These are phyloP conservation scores for Exophiala lecanii-corni DNA, from an alignment of 2,329 filamentous ascomycete genomes.

Conservation along the genomic window DNA sequence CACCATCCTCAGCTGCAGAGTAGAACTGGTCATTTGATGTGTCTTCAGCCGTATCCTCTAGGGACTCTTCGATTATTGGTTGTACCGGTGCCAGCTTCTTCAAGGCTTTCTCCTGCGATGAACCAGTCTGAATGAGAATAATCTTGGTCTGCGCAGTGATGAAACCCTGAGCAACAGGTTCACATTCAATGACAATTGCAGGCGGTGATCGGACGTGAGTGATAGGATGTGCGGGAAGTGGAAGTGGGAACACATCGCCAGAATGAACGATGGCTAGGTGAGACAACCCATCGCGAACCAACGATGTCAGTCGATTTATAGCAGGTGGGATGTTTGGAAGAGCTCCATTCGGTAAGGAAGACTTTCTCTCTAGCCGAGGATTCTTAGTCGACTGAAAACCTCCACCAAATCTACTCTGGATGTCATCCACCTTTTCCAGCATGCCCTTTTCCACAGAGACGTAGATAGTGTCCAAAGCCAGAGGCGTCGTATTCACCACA, in stretches of 20 bases:
- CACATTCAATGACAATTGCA: conserved; percentile 85
- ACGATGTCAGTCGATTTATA: conserved; percentile 32
- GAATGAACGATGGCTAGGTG: conserved; percentile 73
- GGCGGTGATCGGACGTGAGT: conserved; percentile 80
- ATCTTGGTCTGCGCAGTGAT: conserved; percentile 75
- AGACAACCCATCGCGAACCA: conserved; percentile 69
- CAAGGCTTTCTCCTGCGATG: conserved; percentile 38
- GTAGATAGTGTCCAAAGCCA: conserved; percentile 79
- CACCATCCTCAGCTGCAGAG: conserved; percentile 79
- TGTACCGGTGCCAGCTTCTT: conserved; percentile 44
- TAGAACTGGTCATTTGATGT: conserved; percentile 87
- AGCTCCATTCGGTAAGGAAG: conserved; percentile 11
- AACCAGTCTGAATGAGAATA: conserved; percentile 60
- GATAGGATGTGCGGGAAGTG: conserved; percentile 72
- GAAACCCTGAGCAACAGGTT: conserved; percentile 86
- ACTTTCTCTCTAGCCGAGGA: conserved; percentile 16
- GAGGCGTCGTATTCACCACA: conserved; percentile 71
- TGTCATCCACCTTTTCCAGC: conserved; percentile 72
- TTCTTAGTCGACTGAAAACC: conserved; percentile 35
- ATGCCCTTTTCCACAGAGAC: conserved; percentile 80
- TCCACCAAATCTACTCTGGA: conserved; percentile 75
- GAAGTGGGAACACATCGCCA: conserved; percentile 76
- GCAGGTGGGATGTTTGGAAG: conserved; percentile 20
- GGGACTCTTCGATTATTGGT: conserved; percentile 56
- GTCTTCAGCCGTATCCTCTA: conserved; percentile 64